Percentiles rank a stretch among this genome's conserved stretches.
Conservation (phyloP, 345 rosid species). For the Salix arbutifolia region DNA sequence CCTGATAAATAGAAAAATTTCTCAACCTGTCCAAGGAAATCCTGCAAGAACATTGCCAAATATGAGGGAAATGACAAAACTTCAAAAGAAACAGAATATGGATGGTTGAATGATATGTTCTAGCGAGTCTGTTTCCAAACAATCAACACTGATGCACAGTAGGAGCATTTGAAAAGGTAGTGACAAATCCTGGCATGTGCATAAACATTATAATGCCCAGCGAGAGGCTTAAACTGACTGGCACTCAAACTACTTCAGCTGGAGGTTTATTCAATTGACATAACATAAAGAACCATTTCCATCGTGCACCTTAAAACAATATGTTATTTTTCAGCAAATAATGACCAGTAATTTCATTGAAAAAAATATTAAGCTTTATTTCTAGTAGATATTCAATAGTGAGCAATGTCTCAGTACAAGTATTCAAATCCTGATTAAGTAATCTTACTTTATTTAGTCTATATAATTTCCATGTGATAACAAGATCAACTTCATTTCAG, state of each 20-base stretch:
- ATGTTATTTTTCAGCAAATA: neutral
- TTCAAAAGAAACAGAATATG: neutral
- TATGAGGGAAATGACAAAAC: neutral
- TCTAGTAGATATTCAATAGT: neutral
- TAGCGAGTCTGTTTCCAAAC: neutral
- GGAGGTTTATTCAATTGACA: neutral
- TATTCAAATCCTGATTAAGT: neutral
- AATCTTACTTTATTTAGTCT: neutral
- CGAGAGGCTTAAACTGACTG: neutral
- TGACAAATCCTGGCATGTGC: neutral
- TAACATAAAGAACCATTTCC: neutral
- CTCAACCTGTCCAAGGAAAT: conserved; percentile 90
- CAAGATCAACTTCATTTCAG: neutral
- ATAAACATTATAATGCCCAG: neutral
- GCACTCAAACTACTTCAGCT: neutral
- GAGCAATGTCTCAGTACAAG: neutral
- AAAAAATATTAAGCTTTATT: neutral
- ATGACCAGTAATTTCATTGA: neutral
- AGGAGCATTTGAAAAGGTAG: neutral
- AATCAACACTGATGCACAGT: neutral
- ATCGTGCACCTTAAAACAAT: neutral
- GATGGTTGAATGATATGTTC: neutral
- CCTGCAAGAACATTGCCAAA: conserved; percentile 40
- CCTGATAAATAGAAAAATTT: conserved; percentile 92
- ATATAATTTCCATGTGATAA: neutral